phyloP scores from a whole-genome alignment of 345 rosid species.

The Geranium rotundifolium region DNA sequence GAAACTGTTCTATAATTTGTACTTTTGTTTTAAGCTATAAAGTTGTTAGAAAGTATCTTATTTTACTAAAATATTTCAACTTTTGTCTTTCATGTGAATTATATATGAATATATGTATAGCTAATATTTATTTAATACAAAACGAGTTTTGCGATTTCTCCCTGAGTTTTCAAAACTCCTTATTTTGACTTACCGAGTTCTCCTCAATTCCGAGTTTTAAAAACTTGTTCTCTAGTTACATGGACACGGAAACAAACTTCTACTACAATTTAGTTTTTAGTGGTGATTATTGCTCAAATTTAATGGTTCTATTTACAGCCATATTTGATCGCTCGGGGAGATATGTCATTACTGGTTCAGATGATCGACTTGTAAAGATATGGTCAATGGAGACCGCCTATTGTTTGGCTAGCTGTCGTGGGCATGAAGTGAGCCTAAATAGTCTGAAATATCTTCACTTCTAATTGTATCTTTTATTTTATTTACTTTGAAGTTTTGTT shows the following conservation, averaged over 20 bases:
- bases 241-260: background rate
- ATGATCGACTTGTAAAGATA: slow-evolving; percentile 95
- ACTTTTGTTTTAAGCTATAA: no score
- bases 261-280: background rate
- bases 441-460: slow-evolving; percentile 9
- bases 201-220: no score
- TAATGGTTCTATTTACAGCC: slow-evolving; percentile 43
- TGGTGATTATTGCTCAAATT: background rate
- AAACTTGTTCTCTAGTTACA: no score
- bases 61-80: no score
- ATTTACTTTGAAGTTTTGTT: background rate
- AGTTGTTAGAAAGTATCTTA: no score
- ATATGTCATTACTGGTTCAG: slow-evolving; percentile 95
- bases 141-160: no score
- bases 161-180: no score
- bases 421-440: slow-evolving; percentile 79
- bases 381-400: slow-evolving; percentile 99
- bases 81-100: no score
- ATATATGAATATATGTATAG: no score
- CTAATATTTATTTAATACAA: no score
- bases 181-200: no score
- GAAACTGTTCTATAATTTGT: no score
- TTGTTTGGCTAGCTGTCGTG: slow-evolving; percentile 98
- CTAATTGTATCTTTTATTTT: slow-evolving; percentile 5
- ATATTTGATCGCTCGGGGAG: slow-evolving; percentile 90